phyloP scores from a whole-genome alignment of 768 basidiomycete species.

The Amanita muscaria region DNA sequence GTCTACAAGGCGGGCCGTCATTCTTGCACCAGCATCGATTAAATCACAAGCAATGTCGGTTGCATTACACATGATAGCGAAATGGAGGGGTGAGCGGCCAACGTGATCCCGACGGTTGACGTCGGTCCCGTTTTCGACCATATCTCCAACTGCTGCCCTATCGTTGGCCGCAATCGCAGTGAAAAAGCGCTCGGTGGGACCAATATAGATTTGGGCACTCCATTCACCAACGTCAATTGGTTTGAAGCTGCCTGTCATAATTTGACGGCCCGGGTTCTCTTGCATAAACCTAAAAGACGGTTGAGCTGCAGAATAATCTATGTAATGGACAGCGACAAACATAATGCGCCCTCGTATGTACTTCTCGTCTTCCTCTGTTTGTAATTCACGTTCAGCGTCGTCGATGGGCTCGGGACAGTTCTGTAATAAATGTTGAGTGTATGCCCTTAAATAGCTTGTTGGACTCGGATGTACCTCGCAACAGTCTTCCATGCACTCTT shows the following conservation, averaged over 20 bases:
- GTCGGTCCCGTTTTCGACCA: constrained; percentile 36
- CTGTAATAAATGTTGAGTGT: constrained; percentile 18
- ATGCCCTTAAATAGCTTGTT: not conserved
- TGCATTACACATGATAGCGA: constrained; percentile 41
- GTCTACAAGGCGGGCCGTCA: constrained; percentile 47
- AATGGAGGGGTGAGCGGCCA: constrained; percentile 50
- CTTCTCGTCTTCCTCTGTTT: constrained; percentile 41
- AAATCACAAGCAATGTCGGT: constrained; percentile 40
- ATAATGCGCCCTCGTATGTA: constrained; percentile 48
- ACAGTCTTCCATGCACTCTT: constrained; percentile 41
- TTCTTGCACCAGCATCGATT: constrained; percentile 46
- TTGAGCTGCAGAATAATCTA: not conserved
- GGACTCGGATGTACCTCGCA: constrained; percentile 36
- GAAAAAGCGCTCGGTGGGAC: constrained; percentile 46
- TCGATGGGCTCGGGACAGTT: constrained; percentile 46
- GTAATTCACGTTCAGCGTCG: constrained; percentile 44
- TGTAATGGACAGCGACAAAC: constrained; percentile 21
- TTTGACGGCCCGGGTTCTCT: constrained; percentile 54
- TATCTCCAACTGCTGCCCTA: constrained; percentile 25
- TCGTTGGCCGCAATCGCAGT: constrained; percentile 41
- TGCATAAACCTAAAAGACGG: constrained; percentile 40
- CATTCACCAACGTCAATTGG: constrained; percentile 63
- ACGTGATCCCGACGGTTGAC: constrained; percentile 52
- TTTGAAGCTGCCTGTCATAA: constrained; percentile 54
- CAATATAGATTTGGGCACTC: constrained; percentile 54